Evolutionary conservation across 2,329 filamentous ascomycete genomes (phyloP).

Genomic region (Corniculantispora saksenae): DNA sequence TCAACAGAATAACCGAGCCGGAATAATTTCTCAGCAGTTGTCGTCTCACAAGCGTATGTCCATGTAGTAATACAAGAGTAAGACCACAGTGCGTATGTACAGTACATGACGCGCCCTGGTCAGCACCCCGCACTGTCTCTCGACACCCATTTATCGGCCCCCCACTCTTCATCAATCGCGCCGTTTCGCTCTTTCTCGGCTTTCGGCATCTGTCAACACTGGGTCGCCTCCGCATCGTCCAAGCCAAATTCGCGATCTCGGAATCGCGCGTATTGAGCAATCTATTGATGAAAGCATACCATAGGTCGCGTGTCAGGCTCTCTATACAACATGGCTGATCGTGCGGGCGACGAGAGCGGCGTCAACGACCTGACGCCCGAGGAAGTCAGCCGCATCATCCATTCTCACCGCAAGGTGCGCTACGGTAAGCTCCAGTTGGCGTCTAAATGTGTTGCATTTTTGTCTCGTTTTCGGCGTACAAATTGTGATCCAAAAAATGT

Average conservation of each 20-base stretch:
- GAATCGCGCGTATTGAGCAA: slow-evolving; percentile 20
- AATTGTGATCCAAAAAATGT: neutral
- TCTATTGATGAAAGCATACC: neutral
- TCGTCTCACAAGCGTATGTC: neutral
- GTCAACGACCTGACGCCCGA: slow-evolving; percentile 63
- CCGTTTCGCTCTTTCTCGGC: slow-evolving; percentile 30
- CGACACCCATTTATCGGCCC: neutral
- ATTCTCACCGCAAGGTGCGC: slow-evolving; percentile 68
- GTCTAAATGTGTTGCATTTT: neutral
- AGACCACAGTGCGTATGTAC: neutral
- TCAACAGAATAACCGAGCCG: neutral
- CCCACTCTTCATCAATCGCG: slow-evolving; percentile 1
- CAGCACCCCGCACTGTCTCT: neutral
- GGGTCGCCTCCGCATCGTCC: slow-evolving; percentile 23
- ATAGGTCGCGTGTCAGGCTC: neutral
- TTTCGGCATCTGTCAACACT: slow-evolving; percentile 38
- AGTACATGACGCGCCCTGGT: neutral
- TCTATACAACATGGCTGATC: slow-evolving; percentile 43
- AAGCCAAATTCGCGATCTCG: slow-evolving; percentile 27
- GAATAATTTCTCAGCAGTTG: neutral
- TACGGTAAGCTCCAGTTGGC: slow-evolving; percentile 54
- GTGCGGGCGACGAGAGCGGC: slow-evolving; percentile 45
- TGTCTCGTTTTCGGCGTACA: neutral
- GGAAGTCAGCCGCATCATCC: slow-evolving; percentile 68
- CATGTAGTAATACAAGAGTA: too few relatives aligned